Evolutionary conservation across 1,284 basidiomycete genomes (phyloP).

Genomic region (Pseudozyma sp.): DNA sequence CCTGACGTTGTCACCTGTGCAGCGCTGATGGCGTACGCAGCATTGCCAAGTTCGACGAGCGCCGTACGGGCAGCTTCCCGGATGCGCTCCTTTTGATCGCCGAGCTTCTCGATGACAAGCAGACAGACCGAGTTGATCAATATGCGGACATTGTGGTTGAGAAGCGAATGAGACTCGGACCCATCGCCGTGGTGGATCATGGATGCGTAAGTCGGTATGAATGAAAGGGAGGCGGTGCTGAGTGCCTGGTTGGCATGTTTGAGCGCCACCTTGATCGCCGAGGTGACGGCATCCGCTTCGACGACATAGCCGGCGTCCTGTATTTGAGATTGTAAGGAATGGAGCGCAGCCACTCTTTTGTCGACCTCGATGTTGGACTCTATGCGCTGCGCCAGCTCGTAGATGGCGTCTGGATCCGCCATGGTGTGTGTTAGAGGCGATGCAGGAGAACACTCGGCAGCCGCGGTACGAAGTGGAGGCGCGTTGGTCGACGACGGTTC

Average conservation of each 20-base stretch:
- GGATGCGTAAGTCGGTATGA: constrained; percentile 59
- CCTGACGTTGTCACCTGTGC: constrained; percentile 69
- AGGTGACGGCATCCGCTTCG: constrained; percentile 54
- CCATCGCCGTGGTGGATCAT: constrained; percentile 41
- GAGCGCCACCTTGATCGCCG: constrained; percentile 77
- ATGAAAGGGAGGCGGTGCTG: constrained; percentile 59
- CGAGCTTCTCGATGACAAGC: constrained; percentile 82
- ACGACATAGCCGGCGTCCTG: constrained; percentile 40
- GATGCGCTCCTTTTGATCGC: constrained; percentile 79
- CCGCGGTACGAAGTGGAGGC: too few species aligned
- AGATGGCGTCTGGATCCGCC: constrained; percentile 47
- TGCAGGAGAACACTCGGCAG: neutral
- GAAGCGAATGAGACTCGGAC: constrained; percentile 26
- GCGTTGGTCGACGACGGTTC: too few species aligned
- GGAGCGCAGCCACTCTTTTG: constrained; percentile 41
- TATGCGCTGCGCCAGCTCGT: constrained; percentile 43
- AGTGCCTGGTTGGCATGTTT: constrained; percentile 84
- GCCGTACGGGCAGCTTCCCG: constrained; percentile 81
- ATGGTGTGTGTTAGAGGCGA: constrained; percentile 4
- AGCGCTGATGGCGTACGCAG: constrained; percentile 75
- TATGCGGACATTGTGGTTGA: constrained; percentile 46
- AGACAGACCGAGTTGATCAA: constrained; percentile 76
- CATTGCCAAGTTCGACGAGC: constrained; percentile 77
- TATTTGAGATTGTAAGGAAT: constrained; percentile 36
- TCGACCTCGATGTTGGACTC: constrained; percentile 49